Evolutionary conservation across 805 yeast species (phyloP).

Genomic region (Allodekkera sacchari): DNA sequence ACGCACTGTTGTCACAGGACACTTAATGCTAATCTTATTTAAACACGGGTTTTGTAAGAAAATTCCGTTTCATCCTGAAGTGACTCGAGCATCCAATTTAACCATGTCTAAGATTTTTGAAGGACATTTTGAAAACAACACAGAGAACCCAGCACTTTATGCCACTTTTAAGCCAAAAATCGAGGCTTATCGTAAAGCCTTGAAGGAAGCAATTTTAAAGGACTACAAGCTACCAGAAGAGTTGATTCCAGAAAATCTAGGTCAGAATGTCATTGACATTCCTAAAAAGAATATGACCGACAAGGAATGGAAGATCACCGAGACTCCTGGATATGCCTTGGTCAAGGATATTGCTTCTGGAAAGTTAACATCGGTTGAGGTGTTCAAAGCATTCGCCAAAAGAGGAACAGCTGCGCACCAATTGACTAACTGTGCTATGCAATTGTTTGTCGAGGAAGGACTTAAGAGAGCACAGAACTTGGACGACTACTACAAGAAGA

Average conservation of each 20-base stretch:
- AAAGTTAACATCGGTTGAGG: slow-evolving; percentile 30
- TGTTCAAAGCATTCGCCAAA: slow-evolving; percentile 36
- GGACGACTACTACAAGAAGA: slow-evolving; percentile 38
- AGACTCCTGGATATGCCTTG: slow-evolving; percentile 25
- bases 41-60: too few relatives aligned
- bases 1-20: too few relatives aligned
- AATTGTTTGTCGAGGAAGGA: slow-evolving; percentile 38
- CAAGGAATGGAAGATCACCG: slow-evolving; percentile 34
- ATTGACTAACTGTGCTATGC: slow-evolving; percentile 38
- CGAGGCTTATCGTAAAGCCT: slow-evolving; percentile 19
- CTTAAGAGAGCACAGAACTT: slow-evolving; percentile 37
- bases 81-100: too few relatives aligned
- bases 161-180: slow-evolving; percentile 25
- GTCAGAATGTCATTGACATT: slow-evolving; percentile 18
- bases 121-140: slow-evolving; percentile 10
- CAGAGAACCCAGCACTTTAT: slow-evolving; percentile 15
- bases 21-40: too few relatives aligned
- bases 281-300: slow-evolving; percentile 24
- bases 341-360: slow-evolving; percentile 28
- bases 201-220: slow-evolving; percentile 19
- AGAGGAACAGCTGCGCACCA: slow-evolving; percentile 40
- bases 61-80: too few relatives aligned
- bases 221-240: slow-evolving; percentile 17
- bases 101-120: slow-evolving; percentile 2
- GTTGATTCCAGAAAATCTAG: slow-evolving; percentile 10